A percentile compares a stretch with the other conserved stretches of the same genome.
These are phyloP conservation scores for Zygotorulaspora chibaensis DNA, from an alignment of 805 yeast species.

Conservation along the genomic window DNA sequence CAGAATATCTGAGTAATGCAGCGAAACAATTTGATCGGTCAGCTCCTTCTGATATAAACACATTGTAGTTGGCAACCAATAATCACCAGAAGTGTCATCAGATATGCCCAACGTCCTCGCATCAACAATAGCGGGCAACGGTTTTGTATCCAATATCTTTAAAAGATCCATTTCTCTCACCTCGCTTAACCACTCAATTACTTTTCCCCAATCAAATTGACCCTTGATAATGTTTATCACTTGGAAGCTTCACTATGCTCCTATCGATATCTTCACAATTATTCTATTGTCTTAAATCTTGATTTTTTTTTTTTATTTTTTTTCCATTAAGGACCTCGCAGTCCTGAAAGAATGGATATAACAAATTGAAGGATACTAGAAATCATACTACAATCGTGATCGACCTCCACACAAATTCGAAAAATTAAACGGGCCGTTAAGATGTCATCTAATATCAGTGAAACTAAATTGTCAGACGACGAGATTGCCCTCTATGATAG, in stretches of 20 bases:
- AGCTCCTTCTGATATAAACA: slow-evolving; percentile 81
- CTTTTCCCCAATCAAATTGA: background rate
- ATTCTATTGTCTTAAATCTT: too few relatives aligned
- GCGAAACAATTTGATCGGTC: slow-evolving; percentile 84
- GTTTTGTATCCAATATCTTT: slow-evolving; percentile 73
- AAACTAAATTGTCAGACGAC: slow-evolving; percentile 43
- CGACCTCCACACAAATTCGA: too few relatives aligned
- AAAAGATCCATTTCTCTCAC: slow-evolving; percentile 59
- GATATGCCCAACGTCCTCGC: slow-evolving; percentile 41
- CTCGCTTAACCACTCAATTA: background rate
- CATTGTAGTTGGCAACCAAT: slow-evolving; percentile 77
- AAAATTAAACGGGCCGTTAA: background rate
- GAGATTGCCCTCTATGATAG: slow-evolving; percentile 92
- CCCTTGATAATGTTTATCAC: too few relatives aligned
- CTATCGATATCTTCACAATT: too few relatives aligned
- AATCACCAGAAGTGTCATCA: slow-evolving; percentile 48
- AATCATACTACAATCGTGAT: too few relatives aligned
- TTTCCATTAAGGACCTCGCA: too few relatives aligned
- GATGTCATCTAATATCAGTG: background rate
- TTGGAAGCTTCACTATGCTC: too few relatives aligned
- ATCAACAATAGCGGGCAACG: slow-evolving; percentile 75
- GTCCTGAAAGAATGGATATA: too few relatives aligned
- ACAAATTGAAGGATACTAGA: too few relatives aligned
- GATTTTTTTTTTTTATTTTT: too few relatives aligned
- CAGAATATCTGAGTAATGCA: slow-evolving; percentile 86